phyloP scores from a whole-genome alignment of 345 rosid species.

The Odontarrhena argentea region DNA sequence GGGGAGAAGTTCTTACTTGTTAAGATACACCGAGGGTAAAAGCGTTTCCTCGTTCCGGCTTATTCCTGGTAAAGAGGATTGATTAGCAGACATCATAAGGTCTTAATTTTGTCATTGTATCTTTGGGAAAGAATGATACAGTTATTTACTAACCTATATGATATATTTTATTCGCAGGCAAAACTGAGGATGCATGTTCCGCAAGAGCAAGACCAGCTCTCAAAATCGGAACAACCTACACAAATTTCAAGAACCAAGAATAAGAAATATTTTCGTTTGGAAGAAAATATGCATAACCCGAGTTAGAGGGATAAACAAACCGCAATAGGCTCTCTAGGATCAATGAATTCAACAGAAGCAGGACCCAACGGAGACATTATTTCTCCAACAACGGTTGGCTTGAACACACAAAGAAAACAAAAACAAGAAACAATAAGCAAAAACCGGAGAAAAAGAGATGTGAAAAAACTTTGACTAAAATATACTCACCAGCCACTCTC shows the following conservation, averaged over 20 bases:
- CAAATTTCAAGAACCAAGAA: constrained; percentile 20
- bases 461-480: constrained; percentile 7
- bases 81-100: constrained; percentile 30
- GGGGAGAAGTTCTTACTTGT: constrained; percentile 62
- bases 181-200: constrained; percentile 80
- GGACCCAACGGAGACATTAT: constrained; percentile 89
- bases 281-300: constrained; percentile 3
- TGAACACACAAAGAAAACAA: constrained; percentile 9
- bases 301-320: constrained; percentile 44
- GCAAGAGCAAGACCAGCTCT: constrained; percentile 97
- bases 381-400: constrained; percentile 87
- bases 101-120: neutral
- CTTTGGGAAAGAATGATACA: constrained; percentile 5
- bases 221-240: constrained; percentile 83
- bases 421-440: constrained; percentile 23
- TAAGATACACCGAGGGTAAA: constrained; percentile 77
- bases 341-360: constrained; percentile 90
- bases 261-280: neutral
- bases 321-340: constrained; percentile 91
- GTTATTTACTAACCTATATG: constrained; percentile 60
- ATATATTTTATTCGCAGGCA: constrained; percentile 80
- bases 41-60: constrained; percentile 85
- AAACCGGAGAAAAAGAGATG: neutral
- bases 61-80: constrained; percentile 48
- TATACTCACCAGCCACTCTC: constrained; percentile 85